Percentiles rank a stretch among this genome's conserved stretches.
Conservation (phyloP, 345 rosid genomes). For the Crucihimalaya himalaica region DNA sequence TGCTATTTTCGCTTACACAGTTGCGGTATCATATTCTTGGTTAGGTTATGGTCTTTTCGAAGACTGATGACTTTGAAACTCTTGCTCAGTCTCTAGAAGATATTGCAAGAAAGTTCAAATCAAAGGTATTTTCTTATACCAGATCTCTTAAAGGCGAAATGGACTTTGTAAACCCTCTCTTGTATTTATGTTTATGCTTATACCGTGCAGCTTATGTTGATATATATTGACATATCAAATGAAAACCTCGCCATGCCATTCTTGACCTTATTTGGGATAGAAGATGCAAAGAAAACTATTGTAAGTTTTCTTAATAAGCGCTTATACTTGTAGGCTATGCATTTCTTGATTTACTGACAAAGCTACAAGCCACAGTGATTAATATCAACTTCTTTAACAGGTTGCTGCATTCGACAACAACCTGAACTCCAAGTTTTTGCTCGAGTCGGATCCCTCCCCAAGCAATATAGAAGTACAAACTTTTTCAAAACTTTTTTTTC, state of each 20-base stretch:
- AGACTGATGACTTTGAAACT: constrained; percentile 55
- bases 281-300: constrained; percentile 65
- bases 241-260: constrained; percentile 89
- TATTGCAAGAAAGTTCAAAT: constrained; percentile 76
- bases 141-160: constrained; percentile 4
- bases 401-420: constrained; percentile 82
- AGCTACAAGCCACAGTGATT: constrained; percentile 27
- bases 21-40: constrained; percentile 44
- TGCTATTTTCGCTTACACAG: constrained; percentile 7
- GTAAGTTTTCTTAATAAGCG: constrained; percentile 46
- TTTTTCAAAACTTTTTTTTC: not conserved
- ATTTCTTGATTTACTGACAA: constrained; percentile 29
- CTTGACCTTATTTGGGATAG: constrained; percentile 83
- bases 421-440: constrained; percentile 65
- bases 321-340: constrained; percentile 11
- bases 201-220: constrained; percentile 71
- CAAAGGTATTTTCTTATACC: constrained; percentile 48
- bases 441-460: constrained; percentile 65
- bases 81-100: constrained; percentile 66
- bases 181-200: constrained; percentile 14
- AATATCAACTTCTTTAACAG: constrained; percentile 44
- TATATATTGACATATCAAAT: constrained; percentile 61
- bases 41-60: constrained; percentile 73
- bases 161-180: constrained; percentile 12
- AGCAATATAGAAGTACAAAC: constrained; percentile 70